These are phyloP conservation scores for Calonectria honghensis DNA, from an alignment of 2,329 filamentous ascomycete species.

Conservation along the genomic window DNA sequence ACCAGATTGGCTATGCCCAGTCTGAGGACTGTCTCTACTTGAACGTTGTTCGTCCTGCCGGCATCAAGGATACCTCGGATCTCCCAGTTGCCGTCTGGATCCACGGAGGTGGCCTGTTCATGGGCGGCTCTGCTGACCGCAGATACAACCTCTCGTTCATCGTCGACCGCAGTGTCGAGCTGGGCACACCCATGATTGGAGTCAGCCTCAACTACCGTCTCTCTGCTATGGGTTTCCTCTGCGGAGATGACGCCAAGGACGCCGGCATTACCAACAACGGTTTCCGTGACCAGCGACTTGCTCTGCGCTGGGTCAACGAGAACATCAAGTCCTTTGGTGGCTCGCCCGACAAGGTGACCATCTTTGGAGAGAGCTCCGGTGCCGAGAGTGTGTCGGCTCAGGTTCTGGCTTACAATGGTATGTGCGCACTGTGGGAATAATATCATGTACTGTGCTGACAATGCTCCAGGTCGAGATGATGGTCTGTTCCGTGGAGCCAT, in stretches of 20 bases:
- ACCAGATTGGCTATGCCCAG: slow-evolving; percentile 49
- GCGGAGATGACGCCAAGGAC: slow-evolving; percentile 61
- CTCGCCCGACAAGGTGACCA: slow-evolving; percentile 66
- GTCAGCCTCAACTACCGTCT: slow-evolving; percentile 71
- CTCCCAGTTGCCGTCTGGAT: slow-evolving; percentile 76
- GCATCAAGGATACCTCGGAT: slow-evolving; percentile 60
- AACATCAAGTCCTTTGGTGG: slow-evolving; percentile 68
- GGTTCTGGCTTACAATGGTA: slow-evolving; percentile 68
- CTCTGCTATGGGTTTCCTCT: slow-evolving; percentile 68
- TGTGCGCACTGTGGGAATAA: neutral
- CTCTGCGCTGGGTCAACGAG: slow-evolving; percentile 68
- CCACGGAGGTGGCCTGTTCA: slow-evolving; percentile 64
- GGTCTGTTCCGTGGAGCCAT: slow-evolving; percentile 71
- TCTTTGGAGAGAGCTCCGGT: slow-evolving; percentile 72
- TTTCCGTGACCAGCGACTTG: slow-evolving; percentile 68
- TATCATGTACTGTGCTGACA: slow-evolving; percentile 14
- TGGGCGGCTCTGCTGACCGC: slow-evolving; percentile 62
- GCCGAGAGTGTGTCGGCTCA: slow-evolving; percentile 67
- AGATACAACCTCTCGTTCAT: slow-evolving; percentile 78
- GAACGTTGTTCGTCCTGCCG: slow-evolving; percentile 75
- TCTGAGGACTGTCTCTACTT: slow-evolving; percentile 77
- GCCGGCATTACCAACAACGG: slow-evolving; percentile 70
- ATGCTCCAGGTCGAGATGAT: slow-evolving; percentile 63
- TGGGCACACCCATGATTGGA: slow-evolving; percentile 68
- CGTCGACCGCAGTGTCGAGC: slow-evolving; percentile 67